Base-by-base conservation (phyloP, 2,329 filamentous ascomycete species). In the Parastagonospora nodorum region DNA sequence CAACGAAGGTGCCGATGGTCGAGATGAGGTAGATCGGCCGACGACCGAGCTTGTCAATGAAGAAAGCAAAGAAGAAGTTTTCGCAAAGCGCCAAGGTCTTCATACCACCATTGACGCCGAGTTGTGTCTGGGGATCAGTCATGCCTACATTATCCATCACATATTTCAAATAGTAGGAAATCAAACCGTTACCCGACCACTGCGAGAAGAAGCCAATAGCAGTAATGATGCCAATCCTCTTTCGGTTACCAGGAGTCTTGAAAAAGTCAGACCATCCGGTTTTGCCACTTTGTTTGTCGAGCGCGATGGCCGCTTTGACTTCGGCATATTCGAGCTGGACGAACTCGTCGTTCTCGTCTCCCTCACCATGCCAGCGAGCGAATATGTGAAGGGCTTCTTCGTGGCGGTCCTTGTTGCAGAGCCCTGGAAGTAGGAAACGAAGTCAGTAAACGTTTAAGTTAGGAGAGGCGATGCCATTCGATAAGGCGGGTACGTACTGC, bases 371-470 rank as follows among this genome's bases (percentile, higher is more conserved):
- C 61, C 84, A 82, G 48, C 78, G 78, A 7, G 80, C 75, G 29
- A 88, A 73, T 8, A 84, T 77, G 4, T 74, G 65, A 19, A 80
- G 73, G 1, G 82, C 83, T 58, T 85, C 78, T 24, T 84, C 81
- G 2, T 77, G 71, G 11, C 79, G 78, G 38, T 82, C 80, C 29
- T 82, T 77, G 51, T 77, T 76, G 44, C 83, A 78, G 12, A 85
- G 73, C 19, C 19, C 19, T 24, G 5, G 19, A 24, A 24, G 19
- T 24, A 5, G 19, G 5, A 5, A 24, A 5, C 19, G 19, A 24
- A 24, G 19, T 24, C 19, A 24, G 19, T 5, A 24, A 24, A 24
- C 19, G 19, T 24, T 24, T 24, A 5, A 24, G 3, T 3, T 24
- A 24, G 3, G 19, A 24, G 19, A 24, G 19, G 5, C 5, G 19